These are phyloP conservation scores for Naumovozyma castellii DNA, from an alignment of 805 yeast genomes.

Conservation along the genomic window DNA sequence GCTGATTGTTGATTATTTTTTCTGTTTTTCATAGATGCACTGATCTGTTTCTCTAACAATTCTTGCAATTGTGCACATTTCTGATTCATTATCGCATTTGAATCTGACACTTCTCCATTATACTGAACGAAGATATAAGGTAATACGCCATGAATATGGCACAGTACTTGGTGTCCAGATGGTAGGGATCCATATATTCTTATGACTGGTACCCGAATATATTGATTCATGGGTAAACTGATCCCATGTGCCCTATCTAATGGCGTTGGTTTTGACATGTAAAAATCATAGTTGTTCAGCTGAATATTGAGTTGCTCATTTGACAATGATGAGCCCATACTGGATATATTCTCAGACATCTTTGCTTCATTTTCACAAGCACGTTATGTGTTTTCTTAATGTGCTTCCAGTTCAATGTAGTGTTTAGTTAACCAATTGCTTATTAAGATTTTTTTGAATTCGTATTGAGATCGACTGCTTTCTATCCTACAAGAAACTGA, in stretches of 20 bases:
- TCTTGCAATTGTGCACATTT: conserved; percentile 34
- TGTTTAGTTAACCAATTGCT: no score
- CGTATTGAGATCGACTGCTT: no score
- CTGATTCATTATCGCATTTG: conserved; percentile 18
- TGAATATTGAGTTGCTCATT: conserved; percentile 37
- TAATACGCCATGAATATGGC: conserved; percentile 75
- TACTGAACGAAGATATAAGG: conserved; percentile 74
- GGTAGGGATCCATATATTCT: conserved; percentile 66
- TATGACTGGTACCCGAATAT: conserved; percentile 57
- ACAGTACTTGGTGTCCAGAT: conserved; percentile 47
- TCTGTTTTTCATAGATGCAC: conserved; percentile 31
- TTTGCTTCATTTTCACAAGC: neutral
- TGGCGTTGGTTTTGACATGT: conserved; percentile 45
- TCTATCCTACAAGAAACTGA: no score
- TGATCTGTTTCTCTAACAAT: conserved; percentile 38
- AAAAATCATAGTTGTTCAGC: conserved; percentile 56
- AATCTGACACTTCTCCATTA: conserved; percentile 32
- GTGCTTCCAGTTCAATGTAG: no score
- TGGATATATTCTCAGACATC: neutral
- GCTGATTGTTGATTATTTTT: conserved; percentile 3
- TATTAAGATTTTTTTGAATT: neutral
- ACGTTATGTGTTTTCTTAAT: no score
- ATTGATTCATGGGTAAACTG: conserved; percentile 27
- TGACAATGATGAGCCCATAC: conserved; percentile 3
- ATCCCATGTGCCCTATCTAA: conserved; percentile 40